A percentile compares a stretch with the other conserved stretches of the same genome.
These are phyloP conservation scores for Hypoxylon sp. DNA, from an alignment of 2,329 filamentous ascomycete species.

Conservation along the genomic window DNA sequence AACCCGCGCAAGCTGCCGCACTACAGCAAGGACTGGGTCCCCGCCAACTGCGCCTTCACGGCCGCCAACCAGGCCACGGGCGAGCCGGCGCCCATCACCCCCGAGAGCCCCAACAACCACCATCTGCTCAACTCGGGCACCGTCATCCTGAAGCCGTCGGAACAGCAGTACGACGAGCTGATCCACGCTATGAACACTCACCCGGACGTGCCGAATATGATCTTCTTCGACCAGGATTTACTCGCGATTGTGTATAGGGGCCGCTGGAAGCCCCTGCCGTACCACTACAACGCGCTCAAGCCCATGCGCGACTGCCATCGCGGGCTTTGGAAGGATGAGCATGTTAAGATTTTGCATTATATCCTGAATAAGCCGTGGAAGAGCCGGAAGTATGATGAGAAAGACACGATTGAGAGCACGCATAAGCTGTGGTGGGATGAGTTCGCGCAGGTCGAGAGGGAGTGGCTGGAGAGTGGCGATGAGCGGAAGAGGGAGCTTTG, in stretches of 20 bases:
- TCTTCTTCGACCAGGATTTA: slow-evolving; percentile 54
- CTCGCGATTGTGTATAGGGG: slow-evolving; percentile 51
- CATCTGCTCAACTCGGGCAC: slow-evolving; percentile 57
- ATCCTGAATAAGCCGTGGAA: slow-evolving; percentile 55
- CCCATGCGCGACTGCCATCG: slow-evolving; percentile 53
- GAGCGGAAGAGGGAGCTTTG: slow-evolving; percentile 51
- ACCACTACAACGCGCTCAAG: slow-evolving; percentile 53
- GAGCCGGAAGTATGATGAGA: slow-evolving; percentile 46
- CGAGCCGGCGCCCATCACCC: slow-evolving; percentile 49
- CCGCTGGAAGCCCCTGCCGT: slow-evolving; percentile 52
- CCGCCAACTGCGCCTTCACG: slow-evolving; percentile 54
- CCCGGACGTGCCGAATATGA: slow-evolving; percentile 52
- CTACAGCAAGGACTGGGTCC: slow-evolving; percentile 55
- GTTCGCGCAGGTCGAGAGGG: slow-evolving; percentile 49
- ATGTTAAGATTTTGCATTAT: slow-evolving; percentile 52
- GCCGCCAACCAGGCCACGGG: slow-evolving; percentile 52
- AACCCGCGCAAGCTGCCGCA: slow-evolving; percentile 54
- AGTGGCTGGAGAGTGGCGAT: slow-evolving; percentile 50
- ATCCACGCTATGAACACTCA: slow-evolving; percentile 54
- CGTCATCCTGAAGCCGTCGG: slow-evolving; percentile 53
- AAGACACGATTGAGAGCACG: slow-evolving; percentile 51
- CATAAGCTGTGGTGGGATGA: slow-evolving; percentile 56
- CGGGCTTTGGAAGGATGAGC: slow-evolving; percentile 48
- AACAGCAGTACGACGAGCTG: slow-evolving; percentile 50
- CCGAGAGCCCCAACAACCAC: slow-evolving; percentile 51